These are phyloP conservation scores for Brachypodium distachyon DNA, from an alignment of 202 grass and related monocot species.

Conservation along the genomic window DNA sequence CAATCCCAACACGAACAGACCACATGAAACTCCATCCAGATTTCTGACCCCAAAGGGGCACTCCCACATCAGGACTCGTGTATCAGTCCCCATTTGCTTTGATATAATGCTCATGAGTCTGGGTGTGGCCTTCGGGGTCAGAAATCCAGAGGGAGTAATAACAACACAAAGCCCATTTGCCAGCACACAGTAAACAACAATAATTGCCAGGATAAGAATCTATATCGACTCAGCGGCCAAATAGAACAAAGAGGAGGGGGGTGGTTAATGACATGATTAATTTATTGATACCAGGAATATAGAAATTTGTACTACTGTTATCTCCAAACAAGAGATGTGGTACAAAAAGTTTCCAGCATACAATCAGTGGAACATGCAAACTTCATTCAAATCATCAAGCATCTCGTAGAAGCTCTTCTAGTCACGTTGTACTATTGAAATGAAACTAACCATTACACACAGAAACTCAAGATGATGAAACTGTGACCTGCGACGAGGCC, in stretches of 20 bases:
- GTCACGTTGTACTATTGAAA: conserved; percentile 25
- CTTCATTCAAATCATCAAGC: not conserved
- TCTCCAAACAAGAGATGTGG: conserved; percentile 5
- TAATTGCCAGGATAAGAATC: not conserved
- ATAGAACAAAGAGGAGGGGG: not conserved
- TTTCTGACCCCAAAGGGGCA: not conserved
- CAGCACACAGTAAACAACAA: not conserved
- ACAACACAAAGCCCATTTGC: not conserved
- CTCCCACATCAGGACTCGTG: not conserved
- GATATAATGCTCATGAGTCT: too few species aligned
- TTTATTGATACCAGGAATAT: not conserved
- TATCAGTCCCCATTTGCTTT: too few species aligned
- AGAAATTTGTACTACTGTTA: conserved; percentile 13
- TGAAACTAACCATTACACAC: conserved; percentile 19
- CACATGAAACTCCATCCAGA: not conserved
- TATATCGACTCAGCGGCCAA: not conserved
- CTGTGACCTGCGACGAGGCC: not conserved
- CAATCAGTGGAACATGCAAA: not conserved
- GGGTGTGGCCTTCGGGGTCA: too few species aligned
- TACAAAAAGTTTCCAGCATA: conserved; percentile 9
- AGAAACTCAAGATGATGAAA: conserved; percentile 21
- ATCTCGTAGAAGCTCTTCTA: conserved; percentile 1
- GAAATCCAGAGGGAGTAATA: too few species aligned
- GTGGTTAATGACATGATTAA: not conserved
- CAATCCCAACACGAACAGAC: not conserved